Conservation (phyloP, 164 flowering plant species). For the Kalanchoe fedtschenkoi region DNA sequence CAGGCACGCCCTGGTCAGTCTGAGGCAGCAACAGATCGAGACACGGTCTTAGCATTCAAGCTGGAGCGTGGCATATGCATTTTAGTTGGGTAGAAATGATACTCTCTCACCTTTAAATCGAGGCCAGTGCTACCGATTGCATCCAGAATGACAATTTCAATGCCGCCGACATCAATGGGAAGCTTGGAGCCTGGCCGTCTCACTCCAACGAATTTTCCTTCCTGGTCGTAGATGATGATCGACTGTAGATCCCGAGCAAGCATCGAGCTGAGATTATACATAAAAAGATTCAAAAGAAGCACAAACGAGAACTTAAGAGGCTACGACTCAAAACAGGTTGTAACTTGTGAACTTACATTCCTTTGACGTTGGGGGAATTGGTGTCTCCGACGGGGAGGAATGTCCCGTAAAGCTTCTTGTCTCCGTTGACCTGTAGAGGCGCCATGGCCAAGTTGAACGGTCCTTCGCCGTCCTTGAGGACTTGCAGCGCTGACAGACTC, state of each 20-base stretch:
- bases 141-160: conserved; percentile 59
- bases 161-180: conserved; percentile 79
- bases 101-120: conserved; percentile 67
- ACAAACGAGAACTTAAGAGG: background rate
- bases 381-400: conserved; percentile 67
- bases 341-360: conserved; percentile 51
- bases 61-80: too few species aligned
- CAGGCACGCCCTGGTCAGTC: conserved; percentile 96
- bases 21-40: conserved; percentile 24
- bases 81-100: background rate
- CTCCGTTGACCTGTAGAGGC: conserved; percentile 78
- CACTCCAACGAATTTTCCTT: conserved; percentile 85
- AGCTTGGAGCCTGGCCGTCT: conserved; percentile 80
- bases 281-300: background rate
- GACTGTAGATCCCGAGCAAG: conserved; percentile 94
- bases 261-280: conserved; percentile 64
- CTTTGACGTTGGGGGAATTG: conserved; percentile 66
- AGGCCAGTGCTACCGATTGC: conserved; percentile 93
- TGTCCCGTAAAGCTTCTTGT: conserved; percentile 92
- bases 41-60: too few species aligned
- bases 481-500: conserved; percentile 82
- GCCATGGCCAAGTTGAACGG: conserved; percentile 99
- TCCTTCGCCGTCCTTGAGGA: conserved; percentile 75
- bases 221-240: conserved; percentile 67
- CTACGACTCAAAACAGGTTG: too few species aligned